phyloP scores from a whole-genome alignment of 306 rosid genomes.

The Morella rubra region DNA sequence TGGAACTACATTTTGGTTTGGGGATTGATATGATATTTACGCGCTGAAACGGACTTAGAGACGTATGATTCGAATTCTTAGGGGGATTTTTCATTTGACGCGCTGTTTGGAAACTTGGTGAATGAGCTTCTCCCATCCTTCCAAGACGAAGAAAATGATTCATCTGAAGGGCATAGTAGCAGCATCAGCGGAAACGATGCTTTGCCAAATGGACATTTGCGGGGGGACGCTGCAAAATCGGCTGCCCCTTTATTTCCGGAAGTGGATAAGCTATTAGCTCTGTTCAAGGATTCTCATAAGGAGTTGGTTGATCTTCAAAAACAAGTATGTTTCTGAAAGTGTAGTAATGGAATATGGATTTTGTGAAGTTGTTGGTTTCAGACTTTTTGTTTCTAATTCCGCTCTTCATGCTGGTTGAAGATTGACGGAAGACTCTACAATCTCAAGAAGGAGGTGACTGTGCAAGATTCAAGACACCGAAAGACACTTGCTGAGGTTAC shows the following conservation, averaged over 20 bases:
- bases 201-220: conserved; percentile 61
- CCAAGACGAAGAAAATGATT: conserved; percentile 70
- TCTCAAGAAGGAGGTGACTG: conserved; percentile 88
- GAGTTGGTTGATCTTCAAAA: conserved; percentile 90
- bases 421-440: conserved; percentile 80
- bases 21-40: background rate
- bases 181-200: conserved; percentile 40
- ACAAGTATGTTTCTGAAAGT: conserved; percentile 53
- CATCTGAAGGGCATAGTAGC: conserved; percentile 48
- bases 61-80: conserved; percentile 20
- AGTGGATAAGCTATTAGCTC: conserved; percentile 75
- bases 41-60: background rate
- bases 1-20: background rate
- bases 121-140: conserved; percentile 86
- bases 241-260: conserved; percentile 76
- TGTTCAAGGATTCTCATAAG: conserved; percentile 89
- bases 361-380: background rate
- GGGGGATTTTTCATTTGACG: conserved; percentile 98
- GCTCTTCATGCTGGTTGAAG: conserved; percentile 35
- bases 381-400: conserved; percentile 4
- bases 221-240: conserved; percentile 56
- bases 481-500: conserved; percentile 92
- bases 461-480: conserved; percentile 91
- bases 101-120: conserved; percentile 88
- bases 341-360: background rate